Conservation (phyloP, 306 rosid species). For the Prunus dulcis region DNA sequence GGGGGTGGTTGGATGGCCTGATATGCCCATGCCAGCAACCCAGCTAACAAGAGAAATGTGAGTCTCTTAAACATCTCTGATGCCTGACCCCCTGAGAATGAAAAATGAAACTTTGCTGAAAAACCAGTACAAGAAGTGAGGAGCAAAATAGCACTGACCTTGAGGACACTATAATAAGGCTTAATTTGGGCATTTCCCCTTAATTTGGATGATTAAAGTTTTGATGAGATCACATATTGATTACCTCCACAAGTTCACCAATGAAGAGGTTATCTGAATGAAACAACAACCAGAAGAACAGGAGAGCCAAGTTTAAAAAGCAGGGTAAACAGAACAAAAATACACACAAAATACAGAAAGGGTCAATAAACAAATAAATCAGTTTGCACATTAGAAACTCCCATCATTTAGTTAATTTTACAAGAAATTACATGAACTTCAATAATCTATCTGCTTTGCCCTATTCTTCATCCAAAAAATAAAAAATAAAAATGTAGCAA, state of each 20-base stretch:
- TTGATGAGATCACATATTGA: background rate
- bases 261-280: background rate
- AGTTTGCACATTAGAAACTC: no score
- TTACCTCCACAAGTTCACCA: background rate
- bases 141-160: no score
- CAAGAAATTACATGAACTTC: no score
- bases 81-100: slow-evolving; percentile 1
- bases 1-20: slow-evolving; percentile 33
- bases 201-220: background rate
- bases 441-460: no score
- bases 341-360: background rate
- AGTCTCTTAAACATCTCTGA: slow-evolving; percentile 13
- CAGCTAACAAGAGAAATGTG: slow-evolving; percentile 21
- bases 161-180: background rate
- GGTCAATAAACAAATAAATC: background rate
- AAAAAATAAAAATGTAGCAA: no score
- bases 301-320: background rate
- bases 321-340: background rate
- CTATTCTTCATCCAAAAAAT: no score
- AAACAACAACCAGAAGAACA: background rate
- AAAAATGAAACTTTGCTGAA: background rate
- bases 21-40: slow-evolving; percentile 31
- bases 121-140: background rate
- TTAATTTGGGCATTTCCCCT: background rate
- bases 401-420: no score